Percentiles rank a stretch among this genome's conserved stretches.
Evolutionary conservation across 2,329 filamentous ascomycete species (phyloP).

Genomic region (Myriangium duriaei): DNA sequence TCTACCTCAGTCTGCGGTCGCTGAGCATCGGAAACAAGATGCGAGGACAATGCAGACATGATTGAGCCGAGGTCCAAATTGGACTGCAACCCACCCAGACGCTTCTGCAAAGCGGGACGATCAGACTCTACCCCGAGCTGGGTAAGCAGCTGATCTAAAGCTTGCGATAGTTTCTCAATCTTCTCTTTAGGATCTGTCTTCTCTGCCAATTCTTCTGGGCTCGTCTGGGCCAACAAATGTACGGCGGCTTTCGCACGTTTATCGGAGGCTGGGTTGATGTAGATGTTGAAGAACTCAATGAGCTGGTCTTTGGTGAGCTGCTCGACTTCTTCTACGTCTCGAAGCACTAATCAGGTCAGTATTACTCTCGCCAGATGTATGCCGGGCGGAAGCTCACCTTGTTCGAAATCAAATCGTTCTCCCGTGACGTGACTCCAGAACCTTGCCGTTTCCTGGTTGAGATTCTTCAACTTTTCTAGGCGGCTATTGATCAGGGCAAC

Average conservation of each 20-base stretch:
- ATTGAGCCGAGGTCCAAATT: slow-evolving; percentile 37
- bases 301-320: slow-evolving; percentile 68
- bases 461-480: slow-evolving; percentile 83
- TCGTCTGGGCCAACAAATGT: slow-evolving; percentile 61
- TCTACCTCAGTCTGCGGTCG: slow-evolving; percentile 12
- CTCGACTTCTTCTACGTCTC: slow-evolving; percentile 64
- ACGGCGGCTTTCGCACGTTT: slow-evolving; percentile 72
- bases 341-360: slow-evolving; percentile 42
- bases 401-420: slow-evolving; percentile 82
- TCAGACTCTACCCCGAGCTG: slow-evolving; percentile 33
- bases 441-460: slow-evolving; percentile 68
- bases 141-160: slow-evolving; percentile 35
- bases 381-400: slow-evolving; percentile 55
- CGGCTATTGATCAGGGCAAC: slow-evolving; percentile 75
- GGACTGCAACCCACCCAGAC: slow-evolving; percentile 34
- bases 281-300: slow-evolving; percentile 61
- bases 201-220: slow-evolving; percentile 25
- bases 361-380: slow-evolving; percentile 8
- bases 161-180: slow-evolving; percentile 30
- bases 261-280: slow-evolving; percentile 61
- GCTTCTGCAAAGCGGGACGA: slow-evolving; percentile 30
- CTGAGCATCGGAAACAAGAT: slow-evolving; percentile 1
- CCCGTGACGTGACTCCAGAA: slow-evolving; percentile 77
- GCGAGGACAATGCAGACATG: not conserved
- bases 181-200: slow-evolving; percentile 27